phyloP scores from a whole-genome alignment of 768 basidiomycete genomes.

The Suillus bovinus region DNA sequence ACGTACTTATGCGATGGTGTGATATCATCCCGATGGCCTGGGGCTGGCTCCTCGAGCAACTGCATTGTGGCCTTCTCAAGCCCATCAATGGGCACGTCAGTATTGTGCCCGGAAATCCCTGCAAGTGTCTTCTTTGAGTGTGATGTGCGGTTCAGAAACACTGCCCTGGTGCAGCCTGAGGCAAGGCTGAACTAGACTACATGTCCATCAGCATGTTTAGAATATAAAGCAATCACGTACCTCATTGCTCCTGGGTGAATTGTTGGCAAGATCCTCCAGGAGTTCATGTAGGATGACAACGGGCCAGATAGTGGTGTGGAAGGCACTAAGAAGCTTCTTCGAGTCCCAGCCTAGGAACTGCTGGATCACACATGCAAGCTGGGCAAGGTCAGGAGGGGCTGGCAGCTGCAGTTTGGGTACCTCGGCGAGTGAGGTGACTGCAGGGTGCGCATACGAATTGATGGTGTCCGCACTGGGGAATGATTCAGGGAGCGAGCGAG shows the following conservation, averaged over 20 bases:
- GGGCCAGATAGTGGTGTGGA: background rate
- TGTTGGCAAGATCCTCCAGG: background rate
- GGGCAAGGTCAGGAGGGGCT: background rate
- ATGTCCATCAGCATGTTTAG: background rate
- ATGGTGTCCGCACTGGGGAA: background rate
- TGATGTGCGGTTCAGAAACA: background rate
- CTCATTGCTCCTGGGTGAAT: background rate
- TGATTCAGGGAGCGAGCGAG: background rate
- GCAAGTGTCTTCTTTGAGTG: background rate
- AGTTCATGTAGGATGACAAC: constrained; percentile 4
- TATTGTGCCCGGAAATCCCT: background rate
- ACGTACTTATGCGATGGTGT: background rate
- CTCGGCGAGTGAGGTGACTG: background rate
- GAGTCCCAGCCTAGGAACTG: background rate
- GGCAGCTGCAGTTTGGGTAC: background rate
- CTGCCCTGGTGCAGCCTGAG: background rate
- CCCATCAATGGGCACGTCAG: background rate
- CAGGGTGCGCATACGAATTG: background rate
- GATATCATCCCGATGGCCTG: background rate
- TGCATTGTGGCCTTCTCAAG: background rate
- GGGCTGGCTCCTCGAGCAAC: background rate
- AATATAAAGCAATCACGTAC: background rate
- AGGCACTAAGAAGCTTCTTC: background rate
- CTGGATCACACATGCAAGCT: background rate
- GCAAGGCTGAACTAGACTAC: background rate